A percentile compares a stretch with the other conserved stretches of the same genome.
Evolutionary conservation across 495 filamentous ascomycete species (phyloP).

Genomic region (Neurospora sp.): DNA sequence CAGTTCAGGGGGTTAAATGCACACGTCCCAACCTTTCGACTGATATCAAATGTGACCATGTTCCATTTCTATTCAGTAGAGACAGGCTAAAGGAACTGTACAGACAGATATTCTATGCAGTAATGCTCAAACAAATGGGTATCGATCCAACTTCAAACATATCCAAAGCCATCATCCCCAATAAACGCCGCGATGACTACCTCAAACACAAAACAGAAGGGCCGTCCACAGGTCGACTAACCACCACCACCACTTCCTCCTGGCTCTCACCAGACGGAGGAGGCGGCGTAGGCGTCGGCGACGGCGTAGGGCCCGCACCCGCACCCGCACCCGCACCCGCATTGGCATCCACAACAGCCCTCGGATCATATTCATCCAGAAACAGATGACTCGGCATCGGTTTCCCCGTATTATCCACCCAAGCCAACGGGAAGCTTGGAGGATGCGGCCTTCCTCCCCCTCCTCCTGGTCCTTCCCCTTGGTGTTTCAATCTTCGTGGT

Average conservation of each 20-base stretch:
- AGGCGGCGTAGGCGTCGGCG: not conserved
- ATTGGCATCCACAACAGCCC: not conserved
- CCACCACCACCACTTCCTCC: not conserved
- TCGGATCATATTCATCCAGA: not conserved
- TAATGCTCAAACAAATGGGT: not conserved
- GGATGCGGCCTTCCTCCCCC: too few relatives aligned
- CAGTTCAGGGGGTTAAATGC: not conserved
- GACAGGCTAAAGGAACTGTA: not conserved
- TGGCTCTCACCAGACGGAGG: not conserved
- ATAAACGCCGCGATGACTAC: not conserved
- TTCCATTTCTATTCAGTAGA: not conserved
- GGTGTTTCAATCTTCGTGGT: constrained; percentile 8
- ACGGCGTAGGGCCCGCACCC: not conserved
- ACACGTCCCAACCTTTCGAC: not conserved
- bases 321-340: not conserved
- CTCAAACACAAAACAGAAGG: not conserved
- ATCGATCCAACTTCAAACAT: not conserved
- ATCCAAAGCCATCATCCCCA: not conserved
- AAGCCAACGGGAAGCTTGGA: not conserved
- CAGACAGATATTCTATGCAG: not conserved
- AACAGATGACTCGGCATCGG: not conserved
- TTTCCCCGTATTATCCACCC: not conserved
- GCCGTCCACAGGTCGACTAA: not conserved
- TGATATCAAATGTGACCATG: not conserved
- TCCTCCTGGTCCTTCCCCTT: not conserved